These are phyloP conservation scores for Eimeria falciformis DNA, from an alignment of 169 alveolate species.

Conservation along the genomic window DNA sequence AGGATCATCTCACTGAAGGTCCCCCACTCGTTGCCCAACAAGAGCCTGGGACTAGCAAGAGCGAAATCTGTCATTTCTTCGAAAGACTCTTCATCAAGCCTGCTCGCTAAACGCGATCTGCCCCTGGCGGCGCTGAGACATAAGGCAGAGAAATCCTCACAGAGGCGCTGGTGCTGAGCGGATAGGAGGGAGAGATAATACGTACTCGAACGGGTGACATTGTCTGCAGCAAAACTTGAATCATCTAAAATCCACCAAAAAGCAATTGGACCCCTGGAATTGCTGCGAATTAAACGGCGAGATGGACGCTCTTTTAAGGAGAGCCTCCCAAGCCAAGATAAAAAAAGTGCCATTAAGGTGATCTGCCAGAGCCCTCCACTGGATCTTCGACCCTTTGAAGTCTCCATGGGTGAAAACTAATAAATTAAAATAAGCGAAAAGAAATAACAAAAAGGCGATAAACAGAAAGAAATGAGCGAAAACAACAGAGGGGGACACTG, in stretches of 20 bases:
- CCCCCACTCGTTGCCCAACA: slow-evolving; percentile 17
- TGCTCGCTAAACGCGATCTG: neutral
- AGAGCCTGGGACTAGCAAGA: slow-evolving; percentile 22
- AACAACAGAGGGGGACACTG: too few relatives aligned
- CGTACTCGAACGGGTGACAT: neutral
- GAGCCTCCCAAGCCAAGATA: too few relatives aligned
- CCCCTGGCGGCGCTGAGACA: neutral
- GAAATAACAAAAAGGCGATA: too few relatives aligned
- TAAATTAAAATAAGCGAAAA: too few relatives aligned
- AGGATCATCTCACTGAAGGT: slow-evolving; percentile 62
- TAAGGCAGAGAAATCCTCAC: neutral
- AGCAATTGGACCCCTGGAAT: neutral
- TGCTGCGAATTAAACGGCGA: too few relatives aligned
- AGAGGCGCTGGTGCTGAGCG: neutral
- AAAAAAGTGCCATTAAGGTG: too few relatives aligned
- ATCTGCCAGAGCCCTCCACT: too few relatives aligned
- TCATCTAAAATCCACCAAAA: neutral
- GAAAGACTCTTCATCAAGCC: neutral
- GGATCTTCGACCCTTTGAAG: too few relatives aligned
- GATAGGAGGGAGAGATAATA: neutral
- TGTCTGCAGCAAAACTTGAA: neutral
- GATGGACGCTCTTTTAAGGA: too few relatives aligned
- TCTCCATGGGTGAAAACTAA: too few relatives aligned
- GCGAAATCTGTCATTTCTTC: slow-evolving; percentile 59
- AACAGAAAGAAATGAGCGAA: too few relatives aligned